Conservation (phyloP, 2,329 filamentous ascomycete genomes). For the Claviceps capensis region DNA sequence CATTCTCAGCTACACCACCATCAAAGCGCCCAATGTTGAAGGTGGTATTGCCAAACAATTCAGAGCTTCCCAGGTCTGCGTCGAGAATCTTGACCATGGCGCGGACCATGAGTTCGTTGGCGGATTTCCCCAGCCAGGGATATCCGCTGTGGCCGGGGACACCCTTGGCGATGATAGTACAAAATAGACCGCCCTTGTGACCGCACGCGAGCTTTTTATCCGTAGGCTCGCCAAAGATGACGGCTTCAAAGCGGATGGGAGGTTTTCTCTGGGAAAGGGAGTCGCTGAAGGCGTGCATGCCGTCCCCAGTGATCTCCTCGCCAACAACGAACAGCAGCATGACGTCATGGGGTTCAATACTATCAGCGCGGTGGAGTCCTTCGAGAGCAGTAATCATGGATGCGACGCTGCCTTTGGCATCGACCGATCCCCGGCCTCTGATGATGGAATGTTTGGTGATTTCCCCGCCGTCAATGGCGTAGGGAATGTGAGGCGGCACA, state of each 20-base stretch:
- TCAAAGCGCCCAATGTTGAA: conserved; percentile 69
- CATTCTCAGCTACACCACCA: conserved; percentile 77
- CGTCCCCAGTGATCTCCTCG: conserved; percentile 69
- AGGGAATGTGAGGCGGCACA: conserved; percentile 60
- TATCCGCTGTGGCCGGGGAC: conserved; percentile 82
- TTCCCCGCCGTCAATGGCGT: conserved; percentile 38
- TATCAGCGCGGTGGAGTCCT: conserved; percentile 30
- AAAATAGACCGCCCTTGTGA: conserved; percentile 73
- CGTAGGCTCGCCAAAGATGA: conserved; percentile 89
- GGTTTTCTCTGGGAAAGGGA: conserved; percentile 18
- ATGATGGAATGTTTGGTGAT: conserved; percentile 38
- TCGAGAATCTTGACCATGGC: conserved; percentile 53
- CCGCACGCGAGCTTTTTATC: conserved; percentile 77
- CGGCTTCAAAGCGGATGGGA: conserved; percentile 39
- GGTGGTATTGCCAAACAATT: conserved; percentile 75
- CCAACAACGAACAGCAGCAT: conserved; percentile 60
- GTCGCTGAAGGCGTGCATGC: conserved; percentile 51
- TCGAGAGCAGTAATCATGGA: conserved; percentile 58
- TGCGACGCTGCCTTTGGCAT: conserved; percentile 57
- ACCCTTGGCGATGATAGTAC: conserved; percentile 54
- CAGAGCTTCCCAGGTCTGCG: conserved; percentile 58
- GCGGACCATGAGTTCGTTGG: conserved; percentile 69
- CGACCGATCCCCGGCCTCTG: conserved; percentile 60
- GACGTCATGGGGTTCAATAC: conserved; percentile 34
- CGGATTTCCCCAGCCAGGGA: conserved; percentile 75